Evolutionary conservation across 192 early-diverging fungal genomes (phyloP).

Genomic region (Podila minutissima): DNA sequence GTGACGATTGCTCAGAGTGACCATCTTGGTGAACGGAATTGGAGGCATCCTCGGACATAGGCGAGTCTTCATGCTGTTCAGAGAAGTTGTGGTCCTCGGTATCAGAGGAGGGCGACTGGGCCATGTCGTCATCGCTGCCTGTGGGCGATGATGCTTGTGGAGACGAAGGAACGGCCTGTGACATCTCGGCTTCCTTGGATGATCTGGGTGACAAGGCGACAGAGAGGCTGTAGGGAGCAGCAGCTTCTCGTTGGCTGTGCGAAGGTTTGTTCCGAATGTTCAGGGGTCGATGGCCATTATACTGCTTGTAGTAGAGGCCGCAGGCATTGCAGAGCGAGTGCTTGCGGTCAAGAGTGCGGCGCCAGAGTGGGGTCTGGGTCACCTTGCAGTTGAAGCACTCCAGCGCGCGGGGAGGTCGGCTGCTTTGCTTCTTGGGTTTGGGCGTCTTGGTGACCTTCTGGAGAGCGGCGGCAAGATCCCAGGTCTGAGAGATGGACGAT

Average conservation of each 20-base stretch:
- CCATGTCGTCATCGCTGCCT: not conserved
- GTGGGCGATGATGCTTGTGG: slow-evolving; percentile 8
- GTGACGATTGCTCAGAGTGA: not conserved
- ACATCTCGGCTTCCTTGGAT: slow-evolving; percentile 18
- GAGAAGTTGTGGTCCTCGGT: not conserved
- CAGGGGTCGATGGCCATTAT: slow-evolving; percentile 81
- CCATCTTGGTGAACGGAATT: too few species aligned
- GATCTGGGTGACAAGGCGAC: slow-evolving; percentile 5
- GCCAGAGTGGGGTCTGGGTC: slow-evolving; percentile 89
- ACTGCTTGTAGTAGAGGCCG: slow-evolving; percentile 92
- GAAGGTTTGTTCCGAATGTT: slow-evolving; percentile 62
- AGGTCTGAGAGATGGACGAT: not conserved
- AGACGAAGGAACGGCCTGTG: not conserved
- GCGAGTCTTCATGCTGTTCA: not conserved
- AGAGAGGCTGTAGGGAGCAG: slow-evolving; percentile 22
- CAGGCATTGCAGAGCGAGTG: slow-evolving; percentile 94
- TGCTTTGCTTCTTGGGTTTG: slow-evolving; percentile 47
- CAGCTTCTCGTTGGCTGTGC: slow-evolving; percentile 13
- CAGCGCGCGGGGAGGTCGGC: slow-evolving; percentile 49
- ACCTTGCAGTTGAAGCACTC: slow-evolving; percentile 86
- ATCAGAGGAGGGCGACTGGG: not conserved
- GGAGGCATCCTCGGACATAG: not conserved
- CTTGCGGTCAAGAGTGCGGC: slow-evolving; percentile 79
- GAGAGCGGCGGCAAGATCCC: slow-evolving; percentile 11
- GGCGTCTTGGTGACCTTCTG: slow-evolving; percentile 29